Evolutionary conservation across 202 grass and related monocot genomes (phyloP), one percentile per base, ranked within the genome.

Genomic region (Setaria italica): DNA sequence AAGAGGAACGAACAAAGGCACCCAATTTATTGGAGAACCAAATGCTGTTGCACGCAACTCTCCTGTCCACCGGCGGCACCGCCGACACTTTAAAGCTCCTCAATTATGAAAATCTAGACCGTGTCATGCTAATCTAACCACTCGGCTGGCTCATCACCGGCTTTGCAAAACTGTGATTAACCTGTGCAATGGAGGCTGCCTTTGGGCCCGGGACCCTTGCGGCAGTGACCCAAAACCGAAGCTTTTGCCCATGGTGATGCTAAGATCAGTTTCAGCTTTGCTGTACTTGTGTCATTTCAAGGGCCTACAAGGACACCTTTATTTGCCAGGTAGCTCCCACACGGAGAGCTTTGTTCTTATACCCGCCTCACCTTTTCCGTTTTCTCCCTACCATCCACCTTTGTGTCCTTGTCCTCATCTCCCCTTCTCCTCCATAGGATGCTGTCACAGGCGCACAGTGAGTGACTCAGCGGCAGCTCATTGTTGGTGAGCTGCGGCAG

Each of bases 11-110:
- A 80, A 45, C 59, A 6, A 35, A 35, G 17, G 46, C 21, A 20
- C 57, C 32, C 51, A 80, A 86, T 78, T 86, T 48, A 86, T 60
- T 74, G 80, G 32, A 54, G 58, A 62, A 41, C 37, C 9, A 41
- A 67, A 53, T 82, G 84, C 58, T 60, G 53, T 62, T 74, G 11
- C 84, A 55, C 67, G 80, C 74, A 78, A 68, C 21, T 43, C 73
- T 41, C 57, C 19, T 78, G 68, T 83, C 84, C 84, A 83, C 74
- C 67, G 74, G 20, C 50, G 48, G 58, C 89, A 80, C 89, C 84
- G 85, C 85, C 89, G 89, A 80, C 84, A 90, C 80, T 84, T 84
- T 62, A 90, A 87, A 75, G 83, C 71, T 4, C 71, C 54, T 13
- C 48, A 47, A 30, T 67, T 15, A 77, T 60, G 80, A 17, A n/a